These are phyloP conservation scores for Prillingera fragicola DNA, from an alignment of 1,284 basidiomycete species.

Conservation along the genomic window DNA sequence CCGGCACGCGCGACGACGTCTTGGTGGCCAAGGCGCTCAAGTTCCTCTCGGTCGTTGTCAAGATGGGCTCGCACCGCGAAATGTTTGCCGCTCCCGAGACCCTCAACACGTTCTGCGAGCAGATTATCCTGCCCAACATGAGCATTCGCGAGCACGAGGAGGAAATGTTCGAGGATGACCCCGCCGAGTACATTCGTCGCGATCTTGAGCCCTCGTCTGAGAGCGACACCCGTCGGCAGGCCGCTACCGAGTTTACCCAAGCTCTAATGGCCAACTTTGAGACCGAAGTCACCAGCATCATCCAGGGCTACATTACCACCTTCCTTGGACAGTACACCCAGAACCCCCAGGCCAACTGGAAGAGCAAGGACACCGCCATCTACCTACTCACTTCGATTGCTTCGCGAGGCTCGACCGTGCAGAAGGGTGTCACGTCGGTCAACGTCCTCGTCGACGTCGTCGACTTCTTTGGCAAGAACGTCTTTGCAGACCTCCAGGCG, in stretches of 20 bases:
- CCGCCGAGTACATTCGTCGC: constrained; percentile 86
- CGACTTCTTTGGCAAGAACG: constrained; percentile 88
- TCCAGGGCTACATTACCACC: constrained; percentile 71
- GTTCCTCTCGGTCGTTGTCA: constrained; percentile 89
- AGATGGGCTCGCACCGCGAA: constrained; percentile 67
- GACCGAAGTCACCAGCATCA: constrained; percentile 74
- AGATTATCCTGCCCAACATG: constrained; percentile 92
- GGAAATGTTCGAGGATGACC: constrained; percentile 96
- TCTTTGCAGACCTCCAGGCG: constrained; percentile 81
- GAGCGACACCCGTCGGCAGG: constrained; percentile 74
- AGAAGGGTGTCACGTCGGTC: constrained; percentile 88
- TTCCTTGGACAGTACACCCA: constrained; percentile 60
- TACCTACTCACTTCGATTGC: constrained; percentile 90
- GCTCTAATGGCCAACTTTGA: constrained; percentile 79
- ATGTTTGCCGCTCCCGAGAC: constrained; percentile 63
- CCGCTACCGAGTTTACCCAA: constrained; percentile 86
- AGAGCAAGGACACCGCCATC: constrained; percentile 91
- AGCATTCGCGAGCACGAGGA: constrained; percentile 80
- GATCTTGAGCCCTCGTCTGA: constrained; percentile 60
- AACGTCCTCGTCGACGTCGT: constrained; percentile 91
- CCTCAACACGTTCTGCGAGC: constrained; percentile 75
- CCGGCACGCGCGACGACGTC: constrained; percentile 66
- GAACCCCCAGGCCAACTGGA: constrained; percentile 72
- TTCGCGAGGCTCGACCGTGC: constrained; percentile 71
- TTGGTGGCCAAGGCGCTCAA: constrained; percentile 88